These are phyloP conservation scores for Evansstolkia leycettana DNA, from an alignment of 495 filamentous ascomycete genomes.

Conservation along the genomic window DNA sequence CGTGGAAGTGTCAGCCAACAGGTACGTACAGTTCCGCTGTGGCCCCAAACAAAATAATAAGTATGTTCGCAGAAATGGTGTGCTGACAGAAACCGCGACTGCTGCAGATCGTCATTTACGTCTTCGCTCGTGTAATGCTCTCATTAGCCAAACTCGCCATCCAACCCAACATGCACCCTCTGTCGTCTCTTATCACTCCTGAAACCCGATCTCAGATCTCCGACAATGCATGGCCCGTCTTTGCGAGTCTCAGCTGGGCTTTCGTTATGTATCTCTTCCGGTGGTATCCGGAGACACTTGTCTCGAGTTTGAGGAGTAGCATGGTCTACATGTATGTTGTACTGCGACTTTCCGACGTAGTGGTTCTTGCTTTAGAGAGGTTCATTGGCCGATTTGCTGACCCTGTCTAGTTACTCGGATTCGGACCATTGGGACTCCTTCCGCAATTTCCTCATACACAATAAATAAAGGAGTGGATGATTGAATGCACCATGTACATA, in stretches of 20 bases:
- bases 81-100: background rate
- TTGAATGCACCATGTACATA: background rate
- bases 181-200: constrained; percentile 29
- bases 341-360: background rate
- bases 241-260: constrained; percentile 82
- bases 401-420: constrained; percentile 44
- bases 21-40: constrained; percentile 28
- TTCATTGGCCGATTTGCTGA: constrained; percentile 9
- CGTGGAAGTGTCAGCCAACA: constrained; percentile 84
- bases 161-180: constrained; percentile 42
- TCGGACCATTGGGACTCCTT: constrained; percentile 77
- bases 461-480: constrained; percentile 46
- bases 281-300: constrained; percentile 80
- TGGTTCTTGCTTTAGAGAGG: background rate
- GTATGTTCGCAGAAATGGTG: constrained; percentile 1
- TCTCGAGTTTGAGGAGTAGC: constrained; percentile 81
- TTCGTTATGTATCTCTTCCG: constrained; percentile 91
- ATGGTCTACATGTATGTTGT: constrained; percentile 91
- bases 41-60: background rate
- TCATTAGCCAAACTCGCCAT: constrained; percentile 72
- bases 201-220: constrained; percentile 38
- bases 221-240: constrained; percentile 75
- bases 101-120: constrained; percentile 89
- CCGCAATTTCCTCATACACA: constrained; percentile 68
- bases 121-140: constrained; percentile 84